phyloP scores from a whole-genome alignment of 768 basidiomycete genomes.

The Pulveroboletus frians region DNA sequence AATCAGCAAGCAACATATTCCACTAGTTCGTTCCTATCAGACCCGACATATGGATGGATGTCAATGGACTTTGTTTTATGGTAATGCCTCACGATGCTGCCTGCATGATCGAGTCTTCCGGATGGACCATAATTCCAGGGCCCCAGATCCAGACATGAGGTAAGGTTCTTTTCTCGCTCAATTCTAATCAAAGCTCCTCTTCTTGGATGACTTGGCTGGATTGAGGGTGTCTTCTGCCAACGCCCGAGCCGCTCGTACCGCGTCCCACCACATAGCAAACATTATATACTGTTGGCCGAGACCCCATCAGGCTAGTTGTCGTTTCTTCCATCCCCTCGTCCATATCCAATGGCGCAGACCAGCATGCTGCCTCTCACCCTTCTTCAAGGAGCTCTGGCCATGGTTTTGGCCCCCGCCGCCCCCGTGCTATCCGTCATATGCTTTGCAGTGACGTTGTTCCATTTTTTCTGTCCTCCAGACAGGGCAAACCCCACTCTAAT shows the following conservation, averaged over 20 bases:
- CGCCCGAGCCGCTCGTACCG: background rate
- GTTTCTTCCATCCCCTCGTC: no score
- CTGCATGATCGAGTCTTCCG: no score
- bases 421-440: no score
- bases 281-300: background rate
- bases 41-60: no score
- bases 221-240: background rate
- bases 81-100: no score
- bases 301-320: background rate
- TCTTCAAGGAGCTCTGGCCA: background rate
- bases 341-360: no score
- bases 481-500: conserved; percentile 10
- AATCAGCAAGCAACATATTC: no score
- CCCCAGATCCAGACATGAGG: background rate
- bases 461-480: conserved; percentile 1
- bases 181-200: background rate
- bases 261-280: background rate
- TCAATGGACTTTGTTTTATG: no score
- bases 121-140: background rate
- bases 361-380: no score
- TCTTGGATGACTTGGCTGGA: background rate
- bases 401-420: background rate
- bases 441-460: no score
- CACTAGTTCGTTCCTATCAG: no score
- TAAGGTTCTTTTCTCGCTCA: background rate